These are phyloP conservation scores for Murraya paniculata DNA, from an alignment of 345 rosid genomes.

Conservation along the genomic window DNA sequence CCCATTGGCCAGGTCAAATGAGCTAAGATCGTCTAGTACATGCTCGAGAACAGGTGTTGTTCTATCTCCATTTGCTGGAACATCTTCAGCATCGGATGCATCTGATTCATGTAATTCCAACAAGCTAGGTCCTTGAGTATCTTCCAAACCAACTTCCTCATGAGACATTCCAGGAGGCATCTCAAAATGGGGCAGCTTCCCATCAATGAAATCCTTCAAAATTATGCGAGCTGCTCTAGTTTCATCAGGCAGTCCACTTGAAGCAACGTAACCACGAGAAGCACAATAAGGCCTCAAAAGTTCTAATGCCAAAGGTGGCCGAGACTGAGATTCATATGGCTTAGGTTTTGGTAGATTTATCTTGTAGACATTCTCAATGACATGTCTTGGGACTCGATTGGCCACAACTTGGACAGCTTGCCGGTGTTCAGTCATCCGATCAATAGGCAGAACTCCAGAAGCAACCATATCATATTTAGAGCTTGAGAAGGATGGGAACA, in stretches of 20 bases:
- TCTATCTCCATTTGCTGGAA: conserved; percentile 17
- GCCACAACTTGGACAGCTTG: conserved; percentile 92
- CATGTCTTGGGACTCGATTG: conserved; percentile 59
- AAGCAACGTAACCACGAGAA: conserved; percentile 78
- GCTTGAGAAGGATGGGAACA: conserved; percentile 89
- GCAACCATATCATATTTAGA: conserved; percentile 91
- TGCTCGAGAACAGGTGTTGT: conserved; percentile 39
- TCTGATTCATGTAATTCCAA: conserved; percentile 35
- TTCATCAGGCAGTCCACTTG: conserved; percentile 97
- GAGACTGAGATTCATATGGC: conserved; percentile 67
- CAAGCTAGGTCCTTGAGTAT: conserved; percentile 19
- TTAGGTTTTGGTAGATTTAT: conserved; percentile 82
- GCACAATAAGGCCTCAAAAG: conserved; percentile 67
- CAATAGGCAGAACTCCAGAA: conserved; percentile 89
- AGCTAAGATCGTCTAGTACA: conserved; percentile 68
- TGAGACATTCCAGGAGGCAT: conserved; percentile 61
- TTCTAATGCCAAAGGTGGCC: conserved; percentile 82
- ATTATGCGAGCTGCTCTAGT: conserved; percentile 84
- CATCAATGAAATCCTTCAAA: conserved; percentile 76
- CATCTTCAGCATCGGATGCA: conserved; percentile 42
- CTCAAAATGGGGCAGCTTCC: conserved; percentile 74
- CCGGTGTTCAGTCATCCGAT: conserved; percentile 86
- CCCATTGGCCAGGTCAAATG: conserved; percentile 77
- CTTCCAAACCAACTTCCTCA: conserved; percentile 32
- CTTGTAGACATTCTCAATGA: conserved; percentile 67